phyloP scores from a whole-genome alignment of 805 yeast genomes.

The Lachancea meyersii region DNA sequence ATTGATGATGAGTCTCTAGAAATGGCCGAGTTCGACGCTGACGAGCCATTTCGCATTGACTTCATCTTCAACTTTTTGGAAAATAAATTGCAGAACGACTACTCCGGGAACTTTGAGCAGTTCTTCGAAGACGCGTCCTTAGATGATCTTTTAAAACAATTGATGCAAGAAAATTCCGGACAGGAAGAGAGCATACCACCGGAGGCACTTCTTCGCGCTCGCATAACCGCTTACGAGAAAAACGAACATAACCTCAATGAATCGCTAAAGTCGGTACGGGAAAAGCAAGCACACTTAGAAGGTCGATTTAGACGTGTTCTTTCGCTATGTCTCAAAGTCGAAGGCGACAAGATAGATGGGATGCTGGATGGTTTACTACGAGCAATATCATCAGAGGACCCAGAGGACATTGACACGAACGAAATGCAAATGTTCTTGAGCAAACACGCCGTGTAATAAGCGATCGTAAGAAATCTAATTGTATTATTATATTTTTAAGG shows the following conservation, averaged over 20 bases:
- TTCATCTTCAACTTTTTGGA: conserved; percentile 53
- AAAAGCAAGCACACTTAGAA: conserved; percentile 53
- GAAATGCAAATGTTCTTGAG: conserved; percentile 44
- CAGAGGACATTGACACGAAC: conserved; percentile 57
- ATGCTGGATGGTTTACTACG: conserved; percentile 78
- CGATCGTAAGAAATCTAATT: background rate
- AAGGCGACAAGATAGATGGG: conserved; percentile 69
- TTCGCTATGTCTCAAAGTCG: conserved; percentile 84
- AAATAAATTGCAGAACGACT: conserved; percentile 32
- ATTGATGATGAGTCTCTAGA: conserved; percentile 30
- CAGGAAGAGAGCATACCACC: conserved; percentile 31
- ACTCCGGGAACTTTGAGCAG: conserved; percentile 27
- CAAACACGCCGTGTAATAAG: conserved; percentile 36
- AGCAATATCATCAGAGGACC: conserved; percentile 80
- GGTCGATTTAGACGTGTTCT: conserved; percentile 82
- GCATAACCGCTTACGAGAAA: conserved; percentile 71
- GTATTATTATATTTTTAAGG: conserved; percentile 1
- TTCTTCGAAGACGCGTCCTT: conserved; percentile 19
- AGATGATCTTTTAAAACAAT: conserved; percentile 21
- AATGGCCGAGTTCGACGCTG: conserved; percentile 69
- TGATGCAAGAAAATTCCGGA: conserved; percentile 17
- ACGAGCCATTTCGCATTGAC: conserved; percentile 78
- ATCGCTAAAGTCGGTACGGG: conserved; percentile 47
- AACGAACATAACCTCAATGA: conserved; percentile 54
- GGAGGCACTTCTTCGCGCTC: conserved; percentile 53